Evolutionary conservation across 2,329 filamentous ascomycete genomes (phyloP).

Genomic region (Aspergillus pseudoviridinutans): DNA sequence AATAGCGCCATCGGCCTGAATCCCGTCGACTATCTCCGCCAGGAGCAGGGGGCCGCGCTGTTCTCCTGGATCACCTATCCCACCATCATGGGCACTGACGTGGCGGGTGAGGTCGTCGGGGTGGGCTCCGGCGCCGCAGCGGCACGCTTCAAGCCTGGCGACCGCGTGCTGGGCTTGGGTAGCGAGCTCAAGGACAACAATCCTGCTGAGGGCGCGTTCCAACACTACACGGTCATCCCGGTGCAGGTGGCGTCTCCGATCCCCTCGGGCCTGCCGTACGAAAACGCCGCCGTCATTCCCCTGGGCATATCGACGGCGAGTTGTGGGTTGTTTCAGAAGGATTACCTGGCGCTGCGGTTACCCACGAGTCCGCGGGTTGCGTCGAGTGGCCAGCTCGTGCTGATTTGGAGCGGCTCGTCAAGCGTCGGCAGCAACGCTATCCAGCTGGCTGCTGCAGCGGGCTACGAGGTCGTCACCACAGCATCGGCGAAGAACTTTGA

Average conservation of each 20-base stretch:
- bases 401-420: constrained; percentile 11
- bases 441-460: constrained; percentile 41
- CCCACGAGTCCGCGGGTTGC: background rate
- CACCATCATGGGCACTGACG: constrained; percentile 40
- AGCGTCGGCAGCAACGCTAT: constrained; percentile 46
- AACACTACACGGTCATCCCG: constrained; percentile 19
- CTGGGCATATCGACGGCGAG: constrained; percentile 20
- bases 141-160: constrained; percentile 37
- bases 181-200: constrained; percentile 13
- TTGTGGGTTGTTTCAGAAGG: constrained; percentile 17
- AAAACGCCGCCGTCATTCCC: constrained; percentile 17
- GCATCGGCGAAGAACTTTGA: constrained; percentile 40
- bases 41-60: constrained; percentile 24
- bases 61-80: constrained; percentile 31
- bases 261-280: constrained; percentile 11
- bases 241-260: constrained; percentile 12
- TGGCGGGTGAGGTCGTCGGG: constrained; percentile 44
- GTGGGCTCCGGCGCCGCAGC: constrained; percentile 18
- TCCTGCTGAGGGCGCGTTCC: constrained; percentile 19
- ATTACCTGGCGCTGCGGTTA: constrained; percentile 13
- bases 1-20: constrained; percentile 43
- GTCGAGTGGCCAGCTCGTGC: background rate
- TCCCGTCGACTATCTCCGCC: constrained; percentile 41
- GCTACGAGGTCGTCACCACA: constrained; percentile 39
- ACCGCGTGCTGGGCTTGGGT: constrained; percentile 39